phyloP scores from a whole-genome alignment of 495 filamentous ascomycete genomes.

The Penicillium chermesinum region DNA sequence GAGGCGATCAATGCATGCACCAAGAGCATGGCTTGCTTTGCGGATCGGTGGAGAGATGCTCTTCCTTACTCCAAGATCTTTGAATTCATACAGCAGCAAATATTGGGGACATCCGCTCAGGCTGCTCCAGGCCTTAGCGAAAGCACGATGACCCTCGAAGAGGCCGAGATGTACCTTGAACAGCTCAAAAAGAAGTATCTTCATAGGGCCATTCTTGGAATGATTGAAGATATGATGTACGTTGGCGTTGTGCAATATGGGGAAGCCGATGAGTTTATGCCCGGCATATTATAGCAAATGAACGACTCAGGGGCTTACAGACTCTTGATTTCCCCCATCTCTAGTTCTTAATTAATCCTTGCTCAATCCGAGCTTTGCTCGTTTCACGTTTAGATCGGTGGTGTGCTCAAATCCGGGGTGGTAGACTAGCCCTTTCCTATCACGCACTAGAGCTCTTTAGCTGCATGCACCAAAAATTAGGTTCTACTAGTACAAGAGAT shows the following conservation, averaged over 20 bases:
- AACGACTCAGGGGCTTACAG: not conserved
- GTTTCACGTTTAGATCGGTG: too few relatives aligned
- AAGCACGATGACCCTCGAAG: slow-evolving; percentile 5
- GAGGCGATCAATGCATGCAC: slow-evolving; percentile 22
- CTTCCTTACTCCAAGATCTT: slow-evolving; percentile 22
- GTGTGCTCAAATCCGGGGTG: too few relatives aligned
- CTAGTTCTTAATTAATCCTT: too few relatives aligned
- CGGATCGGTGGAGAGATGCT: slow-evolving; percentile 26
- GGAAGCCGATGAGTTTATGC: slow-evolving; percentile 7
- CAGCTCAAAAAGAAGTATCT: slow-evolving; percentile 26
- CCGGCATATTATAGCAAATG: not conserved
- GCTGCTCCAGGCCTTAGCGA: not conserved
- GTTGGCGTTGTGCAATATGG: slow-evolving; percentile 9
- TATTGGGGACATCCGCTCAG: not conserved
- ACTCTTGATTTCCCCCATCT: too few relatives aligned
- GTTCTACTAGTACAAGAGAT: too few relatives aligned
- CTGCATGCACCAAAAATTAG: too few relatives aligned
- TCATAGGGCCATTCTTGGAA: slow-evolving; percentile 25
- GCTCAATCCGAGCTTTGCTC: too few relatives aligned
- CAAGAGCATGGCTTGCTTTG: slow-evolving; percentile 21
- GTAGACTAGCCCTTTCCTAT: too few relatives aligned
- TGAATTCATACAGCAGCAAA: slow-evolving; percentile 19
- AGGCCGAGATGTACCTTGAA: slow-evolving; percentile 16
- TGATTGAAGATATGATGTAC: slow-evolving; percentile 32
- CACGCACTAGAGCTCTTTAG: too few relatives aligned